Percentiles rank a stretch among this genome's conserved stretches.
Evolutionary conservation across 2,329 filamentous ascomycete genomes (phyloP).

Genomic region (Cercospora sp.): DNA sequence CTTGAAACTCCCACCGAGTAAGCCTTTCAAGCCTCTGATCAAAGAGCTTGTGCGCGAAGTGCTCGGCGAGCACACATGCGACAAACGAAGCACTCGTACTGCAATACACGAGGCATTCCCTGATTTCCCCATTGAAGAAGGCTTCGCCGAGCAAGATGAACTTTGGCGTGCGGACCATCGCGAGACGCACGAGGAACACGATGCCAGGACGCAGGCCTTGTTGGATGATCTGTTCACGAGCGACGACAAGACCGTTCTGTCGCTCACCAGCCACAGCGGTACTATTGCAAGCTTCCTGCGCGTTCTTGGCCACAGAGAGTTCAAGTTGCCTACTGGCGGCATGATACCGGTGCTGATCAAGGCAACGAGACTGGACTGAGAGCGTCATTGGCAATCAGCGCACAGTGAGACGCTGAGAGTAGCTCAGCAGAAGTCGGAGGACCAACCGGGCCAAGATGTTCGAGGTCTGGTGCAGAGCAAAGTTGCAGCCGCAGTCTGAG

Average conservation of each 20-base stretch:
- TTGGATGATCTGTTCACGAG: slow-evolving; percentile 56
- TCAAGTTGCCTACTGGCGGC: slow-evolving; percentile 52
- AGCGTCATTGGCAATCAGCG: background rate
- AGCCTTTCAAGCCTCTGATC: slow-evolving; percentile 59
- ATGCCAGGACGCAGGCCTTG: slow-evolving; percentile 35
- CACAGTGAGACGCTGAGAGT: background rate
- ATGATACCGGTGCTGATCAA: slow-evolving; percentile 56
- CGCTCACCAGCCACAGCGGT: slow-evolving; percentile 61
- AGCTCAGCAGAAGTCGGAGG: background rate
- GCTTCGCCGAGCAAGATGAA: slow-evolving; percentile 61
- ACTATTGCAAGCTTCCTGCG: slow-evolving; percentile 58
- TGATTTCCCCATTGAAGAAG: slow-evolving; percentile 58
- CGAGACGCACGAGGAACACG: slow-evolving; percentile 29
- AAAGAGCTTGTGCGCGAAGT: slow-evolving; percentile 67
- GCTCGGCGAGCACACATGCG: slow-evolving; percentile 68
- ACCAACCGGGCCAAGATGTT: background rate
- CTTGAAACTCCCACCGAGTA: slow-evolving; percentile 53
- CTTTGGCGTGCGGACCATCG: slow-evolving; percentile 45
- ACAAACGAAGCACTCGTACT: slow-evolving; percentile 59
- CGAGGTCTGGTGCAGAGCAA: background rate
- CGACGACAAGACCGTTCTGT: slow-evolving; percentile 53
- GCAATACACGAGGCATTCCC: slow-evolving; percentile 58
- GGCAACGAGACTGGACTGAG: slow-evolving; percentile 32
- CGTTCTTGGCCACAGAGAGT: slow-evolving; percentile 48
- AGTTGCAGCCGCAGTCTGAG: background rate